Evolutionary conservation across 2,329 filamentous ascomycete genomes (phyloP), one percentile per base, ranked within the genome.

Genomic region (Phialemoniopsis sp.): DNA sequence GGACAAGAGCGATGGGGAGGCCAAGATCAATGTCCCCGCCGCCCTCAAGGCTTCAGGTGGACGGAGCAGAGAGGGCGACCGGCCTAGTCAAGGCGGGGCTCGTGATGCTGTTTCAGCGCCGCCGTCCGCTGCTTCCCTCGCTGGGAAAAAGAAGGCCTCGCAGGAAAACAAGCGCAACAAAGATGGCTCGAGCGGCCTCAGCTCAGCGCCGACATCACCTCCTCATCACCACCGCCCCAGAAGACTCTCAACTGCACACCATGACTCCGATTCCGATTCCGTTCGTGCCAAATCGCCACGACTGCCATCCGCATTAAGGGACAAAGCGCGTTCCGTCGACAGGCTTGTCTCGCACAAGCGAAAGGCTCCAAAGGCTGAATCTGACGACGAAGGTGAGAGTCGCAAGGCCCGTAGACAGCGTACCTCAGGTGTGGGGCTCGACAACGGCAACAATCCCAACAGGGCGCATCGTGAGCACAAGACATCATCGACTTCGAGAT

Each of bases 1-100:
- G 55, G 78, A 82, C 53, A 74, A 68, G 52, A 77, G 72, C 50
- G 78, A 80, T 41, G 69, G 71, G 40, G 77, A 80, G 44, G 67
- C 31, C 15, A 29, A 21, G 15, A 21, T 32, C 13, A 6, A 26
- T 10, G 13, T 15, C 3, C 14, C 37, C 10, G 10, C 26, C 4
- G 36, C n/a, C 14, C 48, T 42, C 16, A 47, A 44, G 15, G 43
- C 39, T 13, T n/a, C 16, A 18, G 33, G 9, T 18, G 14, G 18
- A 5, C 21, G 21, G 45, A 50, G 40, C 40, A 53, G 46, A 50
- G 55, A 50, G 44, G 42, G 38, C 19, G 49, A 55, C 34, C 51
- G 47, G 39, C 48, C 48, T 37, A 47, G 54, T 38, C 13, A 46
- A 31, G 31, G 39, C 35, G 34, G 37, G 30, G 32, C 42, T 18